Conservation (phyloP, 768 basidiomycete species). For the Rhodotorula toruloides region DNA sequence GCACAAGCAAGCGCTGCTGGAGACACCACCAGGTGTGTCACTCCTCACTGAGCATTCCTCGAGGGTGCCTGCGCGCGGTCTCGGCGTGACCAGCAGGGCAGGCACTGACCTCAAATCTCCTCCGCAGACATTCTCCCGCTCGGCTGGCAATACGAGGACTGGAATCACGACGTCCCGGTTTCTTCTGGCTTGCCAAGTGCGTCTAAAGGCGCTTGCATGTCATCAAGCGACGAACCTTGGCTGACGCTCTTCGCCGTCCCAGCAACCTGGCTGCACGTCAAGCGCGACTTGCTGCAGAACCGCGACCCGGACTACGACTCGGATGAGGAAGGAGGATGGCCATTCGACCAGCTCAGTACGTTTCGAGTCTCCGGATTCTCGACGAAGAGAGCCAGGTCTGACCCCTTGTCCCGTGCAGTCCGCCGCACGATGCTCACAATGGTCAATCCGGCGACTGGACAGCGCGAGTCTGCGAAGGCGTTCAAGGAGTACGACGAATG, state of each 20-base stretch:
- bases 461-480: background rate
- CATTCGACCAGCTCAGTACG: constrained; percentile 28
- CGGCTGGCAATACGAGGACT: constrained; percentile 27
- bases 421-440: background rate
- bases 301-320: constrained; percentile 42
- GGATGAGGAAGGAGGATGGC: constrained; percentile 35
- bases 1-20: background rate
- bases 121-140: constrained; percentile 34
- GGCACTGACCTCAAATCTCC: no score
- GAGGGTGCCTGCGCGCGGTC: no score
- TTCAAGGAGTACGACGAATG: constrained; percentile 7
- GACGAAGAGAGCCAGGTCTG: no score
- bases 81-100: no score
- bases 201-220: no score
- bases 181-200: constrained; percentile 20
- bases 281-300: constrained; percentile 33
- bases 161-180: background rate
- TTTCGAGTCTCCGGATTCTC: background rate
- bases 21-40: background rate
- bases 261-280: constrained; percentile 35
- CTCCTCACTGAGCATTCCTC: no score
- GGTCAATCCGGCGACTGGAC: constrained; percentile 3
- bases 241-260: background rate
- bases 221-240: no score
- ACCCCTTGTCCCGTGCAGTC: background rate